These are phyloP conservation scores for Annona cherimola DNA, from an alignment of 164 flowering plant genomes.

Conservation along the genomic window DNA sequence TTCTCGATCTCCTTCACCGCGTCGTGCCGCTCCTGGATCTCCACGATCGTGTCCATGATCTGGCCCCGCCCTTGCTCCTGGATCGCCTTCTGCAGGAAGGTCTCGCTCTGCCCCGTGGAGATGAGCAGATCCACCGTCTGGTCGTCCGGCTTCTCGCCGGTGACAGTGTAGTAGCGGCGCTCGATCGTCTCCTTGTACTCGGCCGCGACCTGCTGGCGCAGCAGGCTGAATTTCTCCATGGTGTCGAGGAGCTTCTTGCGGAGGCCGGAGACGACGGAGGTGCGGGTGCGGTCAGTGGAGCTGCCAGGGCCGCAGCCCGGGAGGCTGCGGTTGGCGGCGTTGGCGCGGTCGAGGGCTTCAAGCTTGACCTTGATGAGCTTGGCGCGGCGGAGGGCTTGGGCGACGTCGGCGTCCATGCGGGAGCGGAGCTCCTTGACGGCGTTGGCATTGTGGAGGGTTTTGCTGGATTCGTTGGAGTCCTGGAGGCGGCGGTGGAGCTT, in stretches of 20 bases:
- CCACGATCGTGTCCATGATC: conserved; percentile 28
- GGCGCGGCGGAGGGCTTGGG: conserved; percentile 21
- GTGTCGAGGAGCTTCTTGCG: conserved; percentile 25
- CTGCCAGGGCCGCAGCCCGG: conserved; percentile 35
- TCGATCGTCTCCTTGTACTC: conserved; percentile 31
- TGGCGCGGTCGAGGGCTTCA: conserved; percentile 30
- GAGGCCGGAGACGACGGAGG: conserved; percentile 24
- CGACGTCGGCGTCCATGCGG: conserved; percentile 26
- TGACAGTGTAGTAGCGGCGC: conserved; percentile 27
- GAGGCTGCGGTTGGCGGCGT: conserved; percentile 28
- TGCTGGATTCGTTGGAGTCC: conserved; percentile 26
- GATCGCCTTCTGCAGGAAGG: conserved; percentile 25
- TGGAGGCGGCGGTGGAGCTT: conserved; percentile 21
- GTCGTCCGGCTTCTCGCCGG: conserved; percentile 28
- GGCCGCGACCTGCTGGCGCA: conserved; percentile 14
- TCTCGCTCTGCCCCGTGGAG: conserved; percentile 30
- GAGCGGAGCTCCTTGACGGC: conserved; percentile 28
- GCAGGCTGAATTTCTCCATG: conserved; percentile 22
- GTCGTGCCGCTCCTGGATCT: conserved; percentile 36
- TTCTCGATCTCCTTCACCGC: conserved; percentile 35
- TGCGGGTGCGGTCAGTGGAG: conserved; percentile 33
- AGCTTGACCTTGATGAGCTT: conserved; percentile 28
- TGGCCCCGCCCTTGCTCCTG: conserved; percentile 30
- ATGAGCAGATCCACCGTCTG: conserved; percentile 22
- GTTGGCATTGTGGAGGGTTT: conserved; percentile 34